Conservation (phyloP, 352 stramenopile genomes). For the Globisporangium viniferum region DNA sequence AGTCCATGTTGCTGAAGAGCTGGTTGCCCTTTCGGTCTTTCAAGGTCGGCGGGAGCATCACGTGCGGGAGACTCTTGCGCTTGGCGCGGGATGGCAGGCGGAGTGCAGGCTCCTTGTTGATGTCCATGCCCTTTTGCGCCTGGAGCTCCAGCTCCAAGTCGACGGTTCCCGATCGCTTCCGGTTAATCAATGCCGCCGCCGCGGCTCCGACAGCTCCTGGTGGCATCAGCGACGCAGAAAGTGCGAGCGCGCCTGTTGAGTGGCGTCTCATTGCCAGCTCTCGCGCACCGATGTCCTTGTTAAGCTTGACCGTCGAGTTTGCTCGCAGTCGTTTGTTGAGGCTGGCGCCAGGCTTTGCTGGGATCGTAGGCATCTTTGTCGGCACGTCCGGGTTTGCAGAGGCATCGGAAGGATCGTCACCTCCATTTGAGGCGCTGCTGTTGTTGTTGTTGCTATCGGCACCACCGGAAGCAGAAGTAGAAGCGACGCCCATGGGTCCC, state of each 20-base stretch:
- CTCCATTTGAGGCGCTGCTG: neutral
- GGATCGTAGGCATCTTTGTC: constrained; percentile 1
- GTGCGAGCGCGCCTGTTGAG: constrained; percentile 43
- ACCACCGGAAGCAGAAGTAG: neutral
- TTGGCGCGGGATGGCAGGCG: constrained; percentile 31
- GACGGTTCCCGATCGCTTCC: constrained; percentile 18
- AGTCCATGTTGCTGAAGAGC: constrained; percentile 20
- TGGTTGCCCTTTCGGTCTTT: constrained; percentile 34
- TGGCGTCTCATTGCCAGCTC: constrained; percentile 29
- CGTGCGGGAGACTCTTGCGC: constrained; percentile 41
- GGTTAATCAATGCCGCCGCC: constrained; percentile 1
- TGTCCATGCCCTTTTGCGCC: constrained; percentile 9
- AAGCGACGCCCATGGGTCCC: neutral
- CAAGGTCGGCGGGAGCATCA: constrained; percentile 20
- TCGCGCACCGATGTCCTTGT: constrained; percentile 9
- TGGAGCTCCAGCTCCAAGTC: constrained; percentile 18
- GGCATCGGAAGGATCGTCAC: neutral
- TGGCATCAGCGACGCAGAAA: constrained; percentile 27
- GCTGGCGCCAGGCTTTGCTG: neutral
- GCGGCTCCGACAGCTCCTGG: constrained; percentile 19
- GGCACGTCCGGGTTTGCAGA: neutral
- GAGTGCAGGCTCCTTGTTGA: constrained; percentile 25
- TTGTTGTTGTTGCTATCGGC: neutral
- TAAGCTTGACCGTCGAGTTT: constrained; percentile 9
- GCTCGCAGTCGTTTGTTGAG: constrained; percentile 8